Evolutionary conservation across 1,139 yeast species (phyloP).

Genomic region (Diutina rugosa): DNA sequence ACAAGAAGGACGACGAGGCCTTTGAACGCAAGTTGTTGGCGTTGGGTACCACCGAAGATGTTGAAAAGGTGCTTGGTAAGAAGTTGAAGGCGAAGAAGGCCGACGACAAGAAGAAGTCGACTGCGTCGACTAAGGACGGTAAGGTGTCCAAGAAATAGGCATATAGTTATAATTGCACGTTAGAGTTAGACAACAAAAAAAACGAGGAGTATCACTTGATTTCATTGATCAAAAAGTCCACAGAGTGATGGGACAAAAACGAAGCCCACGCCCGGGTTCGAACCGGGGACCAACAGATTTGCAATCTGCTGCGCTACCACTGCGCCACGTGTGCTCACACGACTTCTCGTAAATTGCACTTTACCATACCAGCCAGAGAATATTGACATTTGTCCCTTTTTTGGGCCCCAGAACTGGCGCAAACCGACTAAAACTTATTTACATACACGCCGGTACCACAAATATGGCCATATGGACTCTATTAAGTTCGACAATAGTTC

Average conservation of each 20-base stretch:
- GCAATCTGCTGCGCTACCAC: slow-evolving; percentile 92
- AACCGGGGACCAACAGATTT: slow-evolving; percentile 64
- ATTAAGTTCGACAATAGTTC: too few relatives aligned
- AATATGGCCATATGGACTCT: too few relatives aligned
- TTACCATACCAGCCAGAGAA: background rate
- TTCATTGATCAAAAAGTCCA: background rate
- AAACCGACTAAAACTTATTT: too few relatives aligned
- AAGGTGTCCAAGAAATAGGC: background rate
- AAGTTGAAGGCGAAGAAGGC: slow-evolving; percentile 10
- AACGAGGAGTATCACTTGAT: too few relatives aligned
- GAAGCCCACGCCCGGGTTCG: slow-evolving; percentile 1
- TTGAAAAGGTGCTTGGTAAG: slow-evolving; percentile 31
- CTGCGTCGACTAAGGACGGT: background rate
- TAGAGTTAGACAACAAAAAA: background rate
- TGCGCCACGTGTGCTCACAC: slow-evolving; percentile 39
- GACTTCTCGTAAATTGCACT: background rate
- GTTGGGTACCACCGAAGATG: slow-evolving; percentile 63
- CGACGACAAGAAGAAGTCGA: slow-evolving; percentile 2
- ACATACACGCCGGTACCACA: too few relatives aligned
- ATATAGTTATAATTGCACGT: background rate
- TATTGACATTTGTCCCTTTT: background rate
- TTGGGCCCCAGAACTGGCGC: too few relatives aligned
- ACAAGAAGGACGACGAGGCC: slow-evolving; percentile 19
- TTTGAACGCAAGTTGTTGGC: slow-evolving; percentile 74
- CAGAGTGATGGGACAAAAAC: background rate